Conservation (phyloP, 2,329 filamentous ascomycete genomes). For the Sporothrix humicola region DNA sequence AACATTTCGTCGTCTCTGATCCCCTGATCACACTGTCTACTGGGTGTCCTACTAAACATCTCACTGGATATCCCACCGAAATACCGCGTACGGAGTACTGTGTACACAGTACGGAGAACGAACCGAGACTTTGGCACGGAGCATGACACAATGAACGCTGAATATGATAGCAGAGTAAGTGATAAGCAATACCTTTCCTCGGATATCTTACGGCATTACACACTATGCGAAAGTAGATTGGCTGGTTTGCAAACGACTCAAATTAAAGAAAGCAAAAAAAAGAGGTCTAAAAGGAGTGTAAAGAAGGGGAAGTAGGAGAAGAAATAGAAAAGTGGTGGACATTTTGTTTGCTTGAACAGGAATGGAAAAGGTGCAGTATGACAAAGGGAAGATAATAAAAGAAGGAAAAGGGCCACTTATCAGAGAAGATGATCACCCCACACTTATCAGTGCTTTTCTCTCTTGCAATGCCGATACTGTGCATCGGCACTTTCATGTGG, state of each 20-base stretch:
- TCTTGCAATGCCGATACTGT: too few relatives aligned
- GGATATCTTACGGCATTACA: background rate
- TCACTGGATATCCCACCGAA: background rate
- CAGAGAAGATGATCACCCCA: background rate
- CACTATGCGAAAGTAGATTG: background rate
- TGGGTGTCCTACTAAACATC: background rate
- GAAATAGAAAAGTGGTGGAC: background rate
- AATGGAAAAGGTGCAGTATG: too few relatives aligned
- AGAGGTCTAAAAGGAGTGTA: slow-evolving; percentile 31
- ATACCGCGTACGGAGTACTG: background rate
- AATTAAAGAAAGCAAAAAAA: slow-evolving; percentile 28
- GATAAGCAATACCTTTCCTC: too few relatives aligned
- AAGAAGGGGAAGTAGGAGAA: slow-evolving; percentile 25
- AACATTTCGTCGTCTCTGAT: background rate
- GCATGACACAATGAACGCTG: too few relatives aligned
- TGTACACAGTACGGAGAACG: too few relatives aligned
- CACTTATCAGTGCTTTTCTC: slow-evolving; percentile 3
- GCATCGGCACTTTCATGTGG: background rate
- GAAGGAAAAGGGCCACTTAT: background rate
- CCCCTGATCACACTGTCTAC: background rate
- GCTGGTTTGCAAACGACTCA: slow-evolving; percentile 17
- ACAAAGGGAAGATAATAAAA: background rate
- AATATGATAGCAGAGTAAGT: too few relatives aligned
- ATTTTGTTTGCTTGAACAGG: background rate
- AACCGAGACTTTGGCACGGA: too few relatives aligned